These are phyloP conservation scores for Mycena albidolilacea DNA, from an alignment of 768 basidiomycete species.

Conservation along the genomic window DNA sequence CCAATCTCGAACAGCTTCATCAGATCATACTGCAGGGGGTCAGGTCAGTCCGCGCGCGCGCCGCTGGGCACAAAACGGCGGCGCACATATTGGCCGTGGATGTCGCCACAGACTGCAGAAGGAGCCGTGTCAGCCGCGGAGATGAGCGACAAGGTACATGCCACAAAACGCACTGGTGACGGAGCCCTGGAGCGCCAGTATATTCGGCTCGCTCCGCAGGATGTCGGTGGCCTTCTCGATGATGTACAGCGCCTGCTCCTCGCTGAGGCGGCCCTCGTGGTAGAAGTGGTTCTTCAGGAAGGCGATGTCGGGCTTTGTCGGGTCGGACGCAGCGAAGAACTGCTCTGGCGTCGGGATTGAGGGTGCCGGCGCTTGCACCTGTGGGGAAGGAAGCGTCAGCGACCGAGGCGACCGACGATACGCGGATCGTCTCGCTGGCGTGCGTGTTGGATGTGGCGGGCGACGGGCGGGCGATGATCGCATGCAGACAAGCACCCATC, in stretches of 20 bases:
- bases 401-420: no score
- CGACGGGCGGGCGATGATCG: no score
- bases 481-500: no score
- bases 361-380: conserved; percentile 99
- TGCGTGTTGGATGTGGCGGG: no score
- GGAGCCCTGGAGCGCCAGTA: conserved; percentile 78
- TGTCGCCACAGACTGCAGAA: conserved; percentile 91
- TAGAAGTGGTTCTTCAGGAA: conserved; percentile 99
- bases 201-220: conserved; percentile 87
- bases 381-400: conserved; percentile 14
- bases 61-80: conserved; percentile 47
- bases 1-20: conserved; percentile 98
- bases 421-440: no score
- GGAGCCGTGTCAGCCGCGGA: background rate
- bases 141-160: no score
- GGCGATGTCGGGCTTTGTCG: conserved; percentile 92
- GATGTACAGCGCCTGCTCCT: conserved; percentile 96
- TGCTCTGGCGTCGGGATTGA: conserved; percentile 91
- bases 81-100: conserved; percentile 96
- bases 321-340: conserved; percentile 90
- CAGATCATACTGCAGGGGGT: conserved; percentile 80
- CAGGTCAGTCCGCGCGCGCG: conserved; percentile 22
- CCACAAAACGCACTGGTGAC: background rate
- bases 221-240: conserved; percentile 89
- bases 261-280: conserved; percentile 92